Conservation (phyloP, 139 green algal genomes). For the Chlamydomonas sp. region DNA sequence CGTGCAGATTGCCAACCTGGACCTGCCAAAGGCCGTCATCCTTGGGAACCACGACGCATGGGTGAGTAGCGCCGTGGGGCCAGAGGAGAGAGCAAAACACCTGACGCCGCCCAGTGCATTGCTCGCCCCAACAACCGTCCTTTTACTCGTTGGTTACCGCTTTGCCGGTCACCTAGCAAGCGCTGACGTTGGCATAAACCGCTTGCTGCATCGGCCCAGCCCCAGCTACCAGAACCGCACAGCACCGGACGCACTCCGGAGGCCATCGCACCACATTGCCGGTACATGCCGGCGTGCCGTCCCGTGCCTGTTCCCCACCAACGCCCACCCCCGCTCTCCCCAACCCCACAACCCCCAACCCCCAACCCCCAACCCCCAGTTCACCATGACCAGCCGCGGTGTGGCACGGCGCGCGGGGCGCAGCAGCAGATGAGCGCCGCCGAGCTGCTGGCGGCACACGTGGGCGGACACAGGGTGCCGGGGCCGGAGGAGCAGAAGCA, state of each 20-base stretch:
- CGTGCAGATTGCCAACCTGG: slow-evolving; percentile 31
- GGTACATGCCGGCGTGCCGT: no score
- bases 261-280: no score
- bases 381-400: neutral
- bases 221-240: no score
- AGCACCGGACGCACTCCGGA: no score
- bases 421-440: neutral
- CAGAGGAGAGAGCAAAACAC: no score
- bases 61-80: slow-evolving; percentile 16
- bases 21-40: slow-evolving; percentile 60
- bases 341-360: neutral
- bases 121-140: no score
- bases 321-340: no score
- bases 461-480: neutral
- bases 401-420: neutral
- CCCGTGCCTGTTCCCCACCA: no score
- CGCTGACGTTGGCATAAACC: neutral
- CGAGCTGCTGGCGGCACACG: neutral
- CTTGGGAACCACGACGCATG: slow-evolving; percentile 78
- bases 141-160: no score
- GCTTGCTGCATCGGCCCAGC: neutral
- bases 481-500: neutral
- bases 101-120: neutral
- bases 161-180: neutral
- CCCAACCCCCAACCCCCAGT: neutral